A percentile compares a stretch with the other conserved stretches of the same genome.
phyloP scores from a whole-genome alignment of 352 stramenopile genomes.

The Pythium brachiatum region DNA sequence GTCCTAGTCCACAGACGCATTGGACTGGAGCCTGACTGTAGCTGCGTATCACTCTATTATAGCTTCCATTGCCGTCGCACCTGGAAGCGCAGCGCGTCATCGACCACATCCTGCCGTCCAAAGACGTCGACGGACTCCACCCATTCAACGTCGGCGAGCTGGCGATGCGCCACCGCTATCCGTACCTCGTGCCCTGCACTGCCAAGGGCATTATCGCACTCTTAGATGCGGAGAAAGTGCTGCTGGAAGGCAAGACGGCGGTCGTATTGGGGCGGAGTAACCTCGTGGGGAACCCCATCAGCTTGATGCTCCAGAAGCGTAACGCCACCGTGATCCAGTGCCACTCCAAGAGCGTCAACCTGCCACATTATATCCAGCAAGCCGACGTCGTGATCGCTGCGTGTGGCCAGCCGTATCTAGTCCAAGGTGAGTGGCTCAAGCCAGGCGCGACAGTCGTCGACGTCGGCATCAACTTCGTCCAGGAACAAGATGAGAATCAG shows the following conservation, averaged over 20 bases:
- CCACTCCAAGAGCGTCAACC: constrained; percentile 93
- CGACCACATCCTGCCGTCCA: constrained; percentile 89
- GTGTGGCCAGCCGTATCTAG: constrained; percentile 93
- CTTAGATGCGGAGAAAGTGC: constrained; percentile 85
- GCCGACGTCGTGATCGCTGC: constrained; percentile 98
- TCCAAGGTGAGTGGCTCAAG: constrained; percentile 97
- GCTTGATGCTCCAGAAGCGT: constrained; percentile 93
- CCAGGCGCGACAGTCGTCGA: constrained; percentile 97
- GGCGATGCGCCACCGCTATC: constrained; percentile 80
- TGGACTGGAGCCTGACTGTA: neutral
- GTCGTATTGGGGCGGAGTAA: constrained; percentile 98
- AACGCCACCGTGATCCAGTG: constrained; percentile 98
- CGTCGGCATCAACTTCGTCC: constrained; percentile 98
- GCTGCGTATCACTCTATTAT: neutral
- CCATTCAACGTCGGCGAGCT: constrained; percentile 96
- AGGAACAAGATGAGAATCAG: constrained; percentile 40
- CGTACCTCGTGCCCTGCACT: constrained; percentile 94
- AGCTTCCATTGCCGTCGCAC: constrained; percentile 92
- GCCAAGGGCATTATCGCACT: constrained; percentile 97
- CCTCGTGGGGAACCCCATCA: constrained; percentile 97
- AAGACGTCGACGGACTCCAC: constrained; percentile 99
- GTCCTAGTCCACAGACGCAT: neutral
- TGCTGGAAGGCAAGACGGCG: constrained; percentile 92
- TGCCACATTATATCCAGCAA: constrained; percentile 82
- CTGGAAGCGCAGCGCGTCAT: constrained; percentile 94